phyloP scores from a whole-genome alignment of 1,139 yeast species.

The Saccharomycopsis crataegensis region DNA sequence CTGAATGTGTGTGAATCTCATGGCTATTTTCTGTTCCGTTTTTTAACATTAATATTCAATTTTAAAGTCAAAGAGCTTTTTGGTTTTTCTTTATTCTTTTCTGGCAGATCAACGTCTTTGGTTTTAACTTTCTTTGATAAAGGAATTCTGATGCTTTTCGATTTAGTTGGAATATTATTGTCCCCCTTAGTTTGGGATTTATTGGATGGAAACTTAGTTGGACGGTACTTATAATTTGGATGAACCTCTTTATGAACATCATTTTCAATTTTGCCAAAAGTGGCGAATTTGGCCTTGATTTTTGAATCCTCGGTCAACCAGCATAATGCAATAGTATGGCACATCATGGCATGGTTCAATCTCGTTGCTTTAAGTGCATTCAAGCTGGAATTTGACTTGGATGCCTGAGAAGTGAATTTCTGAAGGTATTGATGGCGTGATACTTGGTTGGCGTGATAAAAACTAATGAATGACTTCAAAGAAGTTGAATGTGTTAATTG shows the following conservation, averaged over 20 bases:
- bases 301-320: slow-evolving; percentile 15
- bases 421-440: neutral
- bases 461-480: neutral
- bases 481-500: neutral
- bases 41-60: too few species aligned
- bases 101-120: too few species aligned
- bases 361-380: neutral
- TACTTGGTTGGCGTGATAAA: neutral
- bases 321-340: slow-evolving; percentile 14
- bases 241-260: slow-evolving; percentile 8
- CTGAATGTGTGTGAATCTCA: neutral
- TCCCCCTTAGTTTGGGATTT: neutral
- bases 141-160: too few species aligned
- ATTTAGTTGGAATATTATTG: too few species aligned
- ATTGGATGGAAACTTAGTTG: slow-evolving; percentile 4
- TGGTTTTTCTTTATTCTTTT: too few species aligned
- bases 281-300: slow-evolving; percentile 6
- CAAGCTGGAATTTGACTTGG: neutral
- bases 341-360: slow-evolving; percentile 13
- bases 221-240: slow-evolving; percentile 17
- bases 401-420: neutral
- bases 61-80: too few species aligned
- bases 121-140: too few species aligned
- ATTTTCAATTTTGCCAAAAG: slow-evolving; percentile 16
- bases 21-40: neutral